phyloP scores from a whole-genome alignment of 1,139 yeast species.

The Hyphopichia pseudoburtonii region DNA sequence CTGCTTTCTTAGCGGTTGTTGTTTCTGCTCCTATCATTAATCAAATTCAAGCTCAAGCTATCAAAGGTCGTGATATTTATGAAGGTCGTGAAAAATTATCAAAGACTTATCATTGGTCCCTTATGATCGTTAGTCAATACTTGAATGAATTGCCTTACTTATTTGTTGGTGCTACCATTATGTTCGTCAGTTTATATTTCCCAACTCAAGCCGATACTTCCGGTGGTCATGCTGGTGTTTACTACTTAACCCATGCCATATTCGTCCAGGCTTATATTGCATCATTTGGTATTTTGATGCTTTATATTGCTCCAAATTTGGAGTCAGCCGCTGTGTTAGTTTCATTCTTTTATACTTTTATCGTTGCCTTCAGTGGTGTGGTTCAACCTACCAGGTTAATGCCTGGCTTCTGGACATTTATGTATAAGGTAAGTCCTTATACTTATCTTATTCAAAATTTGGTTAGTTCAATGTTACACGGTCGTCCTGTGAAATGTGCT shows the following conservation, averaged over 20 bases:
- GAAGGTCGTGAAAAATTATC: conserved; percentile 36
- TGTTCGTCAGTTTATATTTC: conserved; percentile 76
- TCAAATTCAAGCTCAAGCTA: conserved; percentile 42
- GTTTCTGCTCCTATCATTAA: conserved; percentile 53
- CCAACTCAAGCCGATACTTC: conserved; percentile 48
- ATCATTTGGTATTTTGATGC: conserved; percentile 37
- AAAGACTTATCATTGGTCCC: conserved; percentile 27
- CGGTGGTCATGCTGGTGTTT: conserved; percentile 55
- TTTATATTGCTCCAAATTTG: conserved; percentile 36
- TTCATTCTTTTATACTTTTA: conserved; percentile 25
- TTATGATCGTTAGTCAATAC: conserved; percentile 57
- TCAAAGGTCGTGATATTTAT: conserved; percentile 33
- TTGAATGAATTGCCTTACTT: conserved; percentile 79
- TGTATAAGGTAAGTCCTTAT: conserved; percentile 28
- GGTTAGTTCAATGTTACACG: conserved; percentile 34
- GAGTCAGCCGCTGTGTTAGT: conserved; percentile 41
- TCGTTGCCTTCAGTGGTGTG: conserved; percentile 36
- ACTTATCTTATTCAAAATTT: conserved; percentile 51
- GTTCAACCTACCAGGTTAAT: conserved; percentile 23
- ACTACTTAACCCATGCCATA: conserved; percentile 49
- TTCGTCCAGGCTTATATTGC: conserved; percentile 31
- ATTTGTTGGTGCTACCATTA: conserved; percentile 57
- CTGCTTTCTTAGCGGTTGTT: conserved; percentile 52
- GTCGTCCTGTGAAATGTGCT: conserved; percentile 34
- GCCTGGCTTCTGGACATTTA: conserved; percentile 39